Evolutionary conservation across 2,329 filamentous ascomycete genomes (phyloP).

Genomic region (Fusarium albosuccineum): DNA sequence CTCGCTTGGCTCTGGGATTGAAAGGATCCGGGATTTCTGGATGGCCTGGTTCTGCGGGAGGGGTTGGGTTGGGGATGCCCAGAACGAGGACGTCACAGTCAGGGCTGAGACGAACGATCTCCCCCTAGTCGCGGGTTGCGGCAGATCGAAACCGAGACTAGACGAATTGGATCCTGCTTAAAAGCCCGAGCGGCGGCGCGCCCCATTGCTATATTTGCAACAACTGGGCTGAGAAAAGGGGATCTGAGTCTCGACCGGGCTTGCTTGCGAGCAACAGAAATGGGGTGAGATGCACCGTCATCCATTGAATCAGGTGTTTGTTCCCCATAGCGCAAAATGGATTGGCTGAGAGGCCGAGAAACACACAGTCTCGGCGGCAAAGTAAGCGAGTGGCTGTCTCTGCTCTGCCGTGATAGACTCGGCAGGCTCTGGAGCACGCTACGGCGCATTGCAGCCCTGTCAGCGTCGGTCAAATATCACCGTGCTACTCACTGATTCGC

Average conservation of each 20-base stretch:
- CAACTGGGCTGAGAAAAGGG: conserved; percentile 20
- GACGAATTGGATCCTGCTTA: conserved; percentile 27
- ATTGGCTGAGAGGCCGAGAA: neutral
- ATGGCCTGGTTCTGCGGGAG: neutral
- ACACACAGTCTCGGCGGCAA: neutral
- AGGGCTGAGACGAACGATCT: conserved; percentile 12
- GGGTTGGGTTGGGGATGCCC: conserved; percentile 28
- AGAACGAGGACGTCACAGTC: conserved; percentile 12
- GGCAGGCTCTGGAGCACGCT: neutral
- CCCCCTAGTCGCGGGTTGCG: conserved; percentile 17
- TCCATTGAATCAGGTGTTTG: neutral
- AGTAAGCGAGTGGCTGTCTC: neutral
- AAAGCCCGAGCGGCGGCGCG: conserved; percentile 5
- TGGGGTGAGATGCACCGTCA: neutral
- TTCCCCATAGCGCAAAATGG: neutral
- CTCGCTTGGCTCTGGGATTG: neutral
- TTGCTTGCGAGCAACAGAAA: neutral
- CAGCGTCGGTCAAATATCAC: too few species aligned
- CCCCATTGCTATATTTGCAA: conserved; percentile 43
- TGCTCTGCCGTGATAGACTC: neutral
- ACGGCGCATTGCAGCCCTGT: too few species aligned
- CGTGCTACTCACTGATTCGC: neutral
- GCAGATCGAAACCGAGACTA: conserved; percentile 17
- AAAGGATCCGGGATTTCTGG: too few species aligned
- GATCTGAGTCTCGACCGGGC: neutral